phyloP scores from a whole-genome alignment of 768 basidiomycete genomes.

The Rubroboletus satanas region DNA sequence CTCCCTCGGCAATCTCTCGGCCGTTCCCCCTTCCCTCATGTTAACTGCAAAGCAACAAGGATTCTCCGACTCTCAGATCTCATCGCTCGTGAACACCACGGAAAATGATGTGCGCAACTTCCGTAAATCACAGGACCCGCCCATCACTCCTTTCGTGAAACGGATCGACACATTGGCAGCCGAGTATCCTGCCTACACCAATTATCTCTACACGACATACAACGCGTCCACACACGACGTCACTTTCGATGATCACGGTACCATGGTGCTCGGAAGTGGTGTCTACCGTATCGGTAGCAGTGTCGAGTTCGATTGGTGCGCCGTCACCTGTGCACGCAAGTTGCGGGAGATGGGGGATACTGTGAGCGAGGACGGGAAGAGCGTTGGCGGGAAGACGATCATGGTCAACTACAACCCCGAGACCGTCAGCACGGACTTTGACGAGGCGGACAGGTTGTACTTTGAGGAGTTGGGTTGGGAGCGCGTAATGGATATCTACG shows the following conservation, averaged over 20 bases:
- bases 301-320: constrained; percentile 99
- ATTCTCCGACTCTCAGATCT: constrained; percentile 91
- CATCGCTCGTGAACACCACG: constrained; percentile 66
- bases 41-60: constrained; percentile 88
- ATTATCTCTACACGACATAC: constrained; percentile 99
- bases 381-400: constrained; percentile 68
- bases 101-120: constrained; percentile 80
- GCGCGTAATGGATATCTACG: constrained; percentile 99
- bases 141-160: constrained; percentile 94
- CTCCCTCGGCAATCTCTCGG: constrained; percentile 62
- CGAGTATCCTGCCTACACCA: constrained; percentile 97
- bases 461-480: constrained; percentile 98
- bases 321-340: constrained; percentile 95
- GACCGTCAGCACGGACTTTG: constrained; percentile 98
- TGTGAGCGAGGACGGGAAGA: constrained; percentile 11
- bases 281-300: constrained; percentile 98
- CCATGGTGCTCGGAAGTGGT: constrained; percentile 98
- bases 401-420: constrained; percentile 99
- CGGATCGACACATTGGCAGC: constrained; percentile 98
- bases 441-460: constrained; percentile 98
- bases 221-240: constrained; percentile 96
- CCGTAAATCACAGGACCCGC: constrained; percentile 71
- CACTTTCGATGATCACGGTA: constrained; percentile 92
- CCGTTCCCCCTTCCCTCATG: constrained; percentile 74
- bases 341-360: constrained; percentile 77